Percentiles rank a stretch among this genome's conserved stretches.
Evolutionary conservation across 2,329 filamentous ascomycete species (phyloP).

Genomic region (Talaromyces pinophilus): DNA sequence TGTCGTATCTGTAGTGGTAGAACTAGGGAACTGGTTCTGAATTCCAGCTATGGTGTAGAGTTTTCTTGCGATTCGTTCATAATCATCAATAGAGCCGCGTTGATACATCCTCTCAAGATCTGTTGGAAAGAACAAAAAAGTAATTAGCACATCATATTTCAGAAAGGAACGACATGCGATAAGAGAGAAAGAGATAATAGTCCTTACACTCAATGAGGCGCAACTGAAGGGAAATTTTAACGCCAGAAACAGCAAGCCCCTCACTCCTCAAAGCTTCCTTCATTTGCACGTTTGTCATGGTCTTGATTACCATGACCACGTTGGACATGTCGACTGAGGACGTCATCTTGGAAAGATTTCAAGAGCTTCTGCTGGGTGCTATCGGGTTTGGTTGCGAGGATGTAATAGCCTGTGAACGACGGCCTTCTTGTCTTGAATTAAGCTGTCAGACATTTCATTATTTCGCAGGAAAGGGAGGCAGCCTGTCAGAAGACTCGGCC

Average conservation of each 20-base stretch:
- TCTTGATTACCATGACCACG: slow-evolving; percentile 53
- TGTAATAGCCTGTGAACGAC: slow-evolving; percentile 10
- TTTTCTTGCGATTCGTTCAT: slow-evolving; percentile 35
- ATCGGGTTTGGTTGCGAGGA: background rate
- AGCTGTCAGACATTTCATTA: slow-evolving; percentile 16
- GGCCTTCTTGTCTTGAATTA: slow-evolving; percentile 3
- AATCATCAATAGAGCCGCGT: slow-evolving; percentile 31
- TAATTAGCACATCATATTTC: background rate
- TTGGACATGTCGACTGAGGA: slow-evolving; percentile 44
- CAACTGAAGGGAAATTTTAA: slow-evolving; percentile 78
- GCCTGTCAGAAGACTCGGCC: slow-evolving; percentile 1
- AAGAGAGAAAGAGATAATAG: slow-evolving; percentile 14
- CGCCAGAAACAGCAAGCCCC: slow-evolving; percentile 73
- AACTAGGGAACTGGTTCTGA: background rate
- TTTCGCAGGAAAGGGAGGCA: background rate
- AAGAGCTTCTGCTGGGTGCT: background rate
- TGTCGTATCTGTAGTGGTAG: slow-evolving; percentile 30
- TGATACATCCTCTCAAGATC: slow-evolving; percentile 34
- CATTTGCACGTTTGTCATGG: slow-evolving; percentile 65
- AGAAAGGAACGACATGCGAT: slow-evolving; percentile 8
- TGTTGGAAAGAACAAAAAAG: slow-evolving; percentile 19
- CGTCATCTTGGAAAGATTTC: slow-evolving; percentile 34
- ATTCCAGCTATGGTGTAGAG: slow-evolving; percentile 3
- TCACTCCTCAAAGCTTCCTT: slow-evolving; percentile 75
- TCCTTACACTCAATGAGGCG: slow-evolving; percentile 75